Base-by-base conservation (phyloP, 441 rosid genomes). In the Syzygium syzygioides region DNA sequence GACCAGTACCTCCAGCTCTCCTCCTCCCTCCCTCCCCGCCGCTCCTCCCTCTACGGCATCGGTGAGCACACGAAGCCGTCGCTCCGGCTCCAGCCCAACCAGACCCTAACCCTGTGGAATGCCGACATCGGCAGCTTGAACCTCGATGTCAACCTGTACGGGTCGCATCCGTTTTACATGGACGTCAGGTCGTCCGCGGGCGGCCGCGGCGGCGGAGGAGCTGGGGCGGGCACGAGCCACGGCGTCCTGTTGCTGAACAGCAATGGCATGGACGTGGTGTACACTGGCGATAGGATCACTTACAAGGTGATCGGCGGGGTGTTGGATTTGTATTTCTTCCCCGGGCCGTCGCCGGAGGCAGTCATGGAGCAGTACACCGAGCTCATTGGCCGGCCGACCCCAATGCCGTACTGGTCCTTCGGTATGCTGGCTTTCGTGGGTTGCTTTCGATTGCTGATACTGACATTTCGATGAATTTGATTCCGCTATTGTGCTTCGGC, bases 51-150 rank as follows among this genome's bases (percentile, higher is more conserved):
- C 37, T 96, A 95, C 62, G 98, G 99, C 14, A 92, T 97, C 9
- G 97, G 98, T 11, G 98, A 97, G 91, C 97, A 94, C 91, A 96
- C 97, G 17, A 94, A 95, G 93, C 91, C 87, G n/a, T 89, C 95
- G 3, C 87, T 97, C 89, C 94, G 90, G 92, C 89, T 97, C 54
- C 41, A 50, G 45, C 91, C 90, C 0, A 89, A 90, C 5, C 92
- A 94, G 2, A 88, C 90, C 2, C 56, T 94, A 50, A 96, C 98
- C 13, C 4, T 96, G 37, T 97, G 98, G 99, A 96, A 95, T 88
- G 93, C 95, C 1, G 96, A 93, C 85, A 79, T 90, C 14, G 90
- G 32, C 2, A 93, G 98, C n/a, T 79, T 87, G 5, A 88, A 55
- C 88, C 79, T 34, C 17, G 92, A 95, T 89, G 53, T 93, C 34